These are phyloP conservation scores for Ogataea populi-albae DNA, from an alignment of 805 yeast species.

Conservation along the genomic window DNA sequence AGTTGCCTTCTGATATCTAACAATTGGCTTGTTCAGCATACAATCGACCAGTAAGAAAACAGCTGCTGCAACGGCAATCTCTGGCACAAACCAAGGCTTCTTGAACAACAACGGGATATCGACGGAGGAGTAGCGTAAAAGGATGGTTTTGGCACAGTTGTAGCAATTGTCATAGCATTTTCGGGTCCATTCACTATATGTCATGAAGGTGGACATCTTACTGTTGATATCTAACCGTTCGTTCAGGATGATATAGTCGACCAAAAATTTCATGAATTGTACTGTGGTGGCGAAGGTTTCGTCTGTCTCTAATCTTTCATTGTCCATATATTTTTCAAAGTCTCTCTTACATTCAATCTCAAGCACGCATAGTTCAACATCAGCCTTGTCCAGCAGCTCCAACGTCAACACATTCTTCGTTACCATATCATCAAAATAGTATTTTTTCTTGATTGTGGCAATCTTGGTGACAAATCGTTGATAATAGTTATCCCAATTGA, in stretches of 20 bases:
- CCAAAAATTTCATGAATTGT: constrained; percentile 19
- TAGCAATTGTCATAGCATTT: constrained; percentile 22
- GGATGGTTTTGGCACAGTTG: constrained; percentile 19
- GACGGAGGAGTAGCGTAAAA: constrained; percentile 14
- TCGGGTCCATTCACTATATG: constrained; percentile 23
- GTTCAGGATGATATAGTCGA: constrained; percentile 17
- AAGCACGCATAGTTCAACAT: constrained; percentile 25
- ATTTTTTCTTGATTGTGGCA: constrained; percentile 25
- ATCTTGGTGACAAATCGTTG: constrained; percentile 22
- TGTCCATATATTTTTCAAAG: constrained; percentile 21
- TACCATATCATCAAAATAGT: constrained; percentile 26
- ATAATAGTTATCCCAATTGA: constrained; percentile 25
- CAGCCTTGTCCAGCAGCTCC: constrained; percentile 22
- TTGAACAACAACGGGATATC: constrained; percentile 20
- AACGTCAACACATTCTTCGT: constrained; percentile 15
- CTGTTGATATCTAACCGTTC: constrained; percentile 30
- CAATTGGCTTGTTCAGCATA: constrained; percentile 22
- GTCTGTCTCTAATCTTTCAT: constrained; percentile 13
- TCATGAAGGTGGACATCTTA: constrained; percentile 28
- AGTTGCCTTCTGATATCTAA: constrained; percentile 16
- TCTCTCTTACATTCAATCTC: constrained; percentile 21
- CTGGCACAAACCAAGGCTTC: constrained; percentile 24
- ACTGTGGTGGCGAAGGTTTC: constrained; percentile 9
- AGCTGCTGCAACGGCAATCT: constrained; percentile 26
- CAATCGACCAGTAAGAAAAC: constrained; percentile 30